Evolutionary conservation across 2,329 filamentous ascomycete species (phyloP), one percentile per base, ranked within the genome.

Genomic region (Penicillium oxalicum): DNA sequence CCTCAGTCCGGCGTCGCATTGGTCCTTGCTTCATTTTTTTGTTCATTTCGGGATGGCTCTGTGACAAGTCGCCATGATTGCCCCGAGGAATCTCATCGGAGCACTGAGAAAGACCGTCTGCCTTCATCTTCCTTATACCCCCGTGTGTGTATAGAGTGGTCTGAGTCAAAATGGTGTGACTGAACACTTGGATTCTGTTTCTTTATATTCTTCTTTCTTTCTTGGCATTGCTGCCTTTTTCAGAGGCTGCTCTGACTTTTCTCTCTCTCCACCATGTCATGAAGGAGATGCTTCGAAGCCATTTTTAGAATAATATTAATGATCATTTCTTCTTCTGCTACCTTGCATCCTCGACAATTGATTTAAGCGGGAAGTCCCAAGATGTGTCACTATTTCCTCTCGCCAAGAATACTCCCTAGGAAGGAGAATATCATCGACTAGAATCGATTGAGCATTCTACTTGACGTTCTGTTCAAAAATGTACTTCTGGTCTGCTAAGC

Each of bases 281-380:
- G 7, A 11, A 7, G 29, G 29, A 48, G 29, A 44, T 41, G 49
- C 48, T 53, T 47, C 45, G 35, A 51, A 52, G 52, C 49, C 52
- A 50, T 54, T 48, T 44, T 53, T 59, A 59, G 52, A 58, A 50
- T 58, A 60, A 59, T 60, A 57, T 58, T 60, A 60, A 60, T 60
- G 29, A n/a, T 45, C 9, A 51, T 51, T 52, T 44, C 40, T 42
- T 33, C 7, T 38, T 24, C 13, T 45, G 18, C 9, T 26, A 13
- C 7, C n/a, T 48, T 9, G 18, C 18, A 18, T 18, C 18, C 2
- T 18, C 18, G 18, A 18, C 2, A 8, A 34, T 35, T 34, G 9
- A 5, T 43, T 35, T n/a, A 11, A 4, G 18, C 18, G 18, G 18
- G 18, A 18, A 18, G 18, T 18, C 2, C 18, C 18, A 18, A 18